Evolutionary conservation across 1,284 basidiomycete genomes (phyloP), one percentile per base, ranked within the genome.

Genomic region (Leccinum huronense): DNA sequence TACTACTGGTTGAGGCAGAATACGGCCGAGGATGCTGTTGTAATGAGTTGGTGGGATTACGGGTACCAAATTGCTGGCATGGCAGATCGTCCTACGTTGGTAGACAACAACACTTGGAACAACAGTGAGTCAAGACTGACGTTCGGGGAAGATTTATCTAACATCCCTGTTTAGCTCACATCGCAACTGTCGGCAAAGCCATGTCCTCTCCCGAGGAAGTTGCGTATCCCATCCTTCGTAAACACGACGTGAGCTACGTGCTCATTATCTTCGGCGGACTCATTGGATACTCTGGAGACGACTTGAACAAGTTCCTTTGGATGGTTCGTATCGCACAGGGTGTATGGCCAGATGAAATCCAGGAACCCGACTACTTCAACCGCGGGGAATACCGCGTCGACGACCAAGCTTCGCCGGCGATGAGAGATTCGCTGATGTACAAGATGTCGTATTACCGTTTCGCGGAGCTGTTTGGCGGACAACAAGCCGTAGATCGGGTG

Each of bases 11-110:
- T 99, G 60, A 85, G 96, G 63, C 92, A 97, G 79, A 99, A 99
- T 81, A 99, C 97, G 2, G 84, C 90, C 3, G 82, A 94, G 76
- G 90, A 94, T 69, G 89, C 95, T 13, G 96, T 98, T 56, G 89
- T 99, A 45, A 97, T 97, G 94, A 95, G 92, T 69, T 99, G 97
- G 97, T 99, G 97, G 97, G 97, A 99, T 80, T 99, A 99, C 73
- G 97, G 97, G 23, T 99, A 99, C 77, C 97, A 99, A 80, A 98
- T 99, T 73, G 94, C 96, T 54, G 97, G 97, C 58, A 98, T 99
- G 93, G 95, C 97, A 11, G 95, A 98, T 80, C 84, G 97, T 54
- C 89, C 94, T n/a, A 97, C 95, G 2, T 81, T 99, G 65, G 97
- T 99, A 10, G 97, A 99, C 79, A 99, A 99, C 82, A 99, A 99